Base-by-base conservation (phyloP, 352 stramenopile genomes). In the Pythium sukuiense region DNA sequence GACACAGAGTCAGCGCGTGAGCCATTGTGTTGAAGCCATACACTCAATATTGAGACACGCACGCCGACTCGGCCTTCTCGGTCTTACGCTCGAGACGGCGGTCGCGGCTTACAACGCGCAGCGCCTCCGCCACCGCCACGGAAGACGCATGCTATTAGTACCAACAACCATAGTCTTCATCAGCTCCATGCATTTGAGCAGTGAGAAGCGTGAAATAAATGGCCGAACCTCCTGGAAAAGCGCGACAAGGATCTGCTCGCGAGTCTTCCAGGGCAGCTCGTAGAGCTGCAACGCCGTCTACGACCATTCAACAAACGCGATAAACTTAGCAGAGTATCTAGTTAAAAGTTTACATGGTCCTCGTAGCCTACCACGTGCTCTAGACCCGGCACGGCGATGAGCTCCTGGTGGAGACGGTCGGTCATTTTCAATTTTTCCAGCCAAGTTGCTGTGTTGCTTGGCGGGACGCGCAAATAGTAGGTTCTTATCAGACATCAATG, bases 101-200 rank as follows among this genome's bases (percentile, higher is more conserved):
- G 52, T 83, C 75, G 30, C 65, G 75, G 39, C 45, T 74, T 27
- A 66, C 60, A 4, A 24, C 32, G 18, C 71, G 67, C 33, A 89
- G 67, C 43, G 77, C 69, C 11, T 81, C 71, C 1, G 69, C 69
- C n/a, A 80, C 75, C 1, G 26, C 6, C 13, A 30, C 18, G 0
- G 81, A 89, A 33, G 81, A 81, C n/a, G 69, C 35, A 50, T 89
- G 79, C 81, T 89, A 45, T 18, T 11, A 49, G n/a, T 45, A 56
- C 5, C 13, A 2, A 27, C 33, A 41, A n/a, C 20, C 20, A 12
- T 3, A 58, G 8, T 29, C 13, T 24, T 35, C 32, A 4, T 61
- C 29, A 53, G 24, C 13, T 49, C 8, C 13, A 1, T n/a, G 43
- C 48, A 46, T 56, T 18, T 9, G 4, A 2, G 18, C 8, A 59